Percentiles rank a stretch among this genome's conserved stretches.
phyloP scores from a whole-genome alignment of 23 red algal genomes.

The Gracilaria vermiculophylla region DNA sequence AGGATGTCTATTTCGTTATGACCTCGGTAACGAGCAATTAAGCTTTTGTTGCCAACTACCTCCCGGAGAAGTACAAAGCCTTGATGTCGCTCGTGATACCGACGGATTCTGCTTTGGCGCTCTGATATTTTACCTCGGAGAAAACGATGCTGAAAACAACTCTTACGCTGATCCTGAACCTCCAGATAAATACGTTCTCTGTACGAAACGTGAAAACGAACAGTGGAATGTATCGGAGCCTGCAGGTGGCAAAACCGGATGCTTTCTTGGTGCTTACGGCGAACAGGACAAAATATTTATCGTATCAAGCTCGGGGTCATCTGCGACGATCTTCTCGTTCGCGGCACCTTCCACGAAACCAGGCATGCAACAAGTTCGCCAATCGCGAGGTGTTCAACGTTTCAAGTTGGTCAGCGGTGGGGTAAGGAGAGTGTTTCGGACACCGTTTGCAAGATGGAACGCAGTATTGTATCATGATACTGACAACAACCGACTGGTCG shows the following conservation, averaged over 20 bases:
- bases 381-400: conserved; percentile 34
- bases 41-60: conserved; percentile 34
- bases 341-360: conserved; percentile 8
- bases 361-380: background rate
- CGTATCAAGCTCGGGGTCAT: conserved; percentile 20
- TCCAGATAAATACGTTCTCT: conserved; percentile 35
- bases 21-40: background rate
- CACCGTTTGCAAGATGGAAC: conserved; percentile 42
- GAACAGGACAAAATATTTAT: conserved; percentile 41
- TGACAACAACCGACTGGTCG: background rate
- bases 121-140: conserved; percentile 48
- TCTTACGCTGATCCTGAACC: conserved; percentile 9
- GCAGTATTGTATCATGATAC: conserved; percentile 42
- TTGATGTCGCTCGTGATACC: conserved; percentile 55
- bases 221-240: conserved; percentile 61
- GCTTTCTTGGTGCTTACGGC: conserved; percentile 40
- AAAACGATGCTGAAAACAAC: background rate
- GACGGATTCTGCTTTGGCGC: conserved; percentile 27
- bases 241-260: conserved; percentile 19
- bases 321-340: conserved; percentile 39
- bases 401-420: conserved; percentile 25
- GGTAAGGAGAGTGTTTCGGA: conserved; percentile 31
- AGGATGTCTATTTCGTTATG: conserved; percentile 38
- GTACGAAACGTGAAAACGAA: conserved; percentile 32
- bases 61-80: background rate